These are phyloP conservation scores for Trichophyton equinum DNA, from an alignment of 2,329 filamentous ascomycete genomes.

Conservation along the genomic window DNA sequence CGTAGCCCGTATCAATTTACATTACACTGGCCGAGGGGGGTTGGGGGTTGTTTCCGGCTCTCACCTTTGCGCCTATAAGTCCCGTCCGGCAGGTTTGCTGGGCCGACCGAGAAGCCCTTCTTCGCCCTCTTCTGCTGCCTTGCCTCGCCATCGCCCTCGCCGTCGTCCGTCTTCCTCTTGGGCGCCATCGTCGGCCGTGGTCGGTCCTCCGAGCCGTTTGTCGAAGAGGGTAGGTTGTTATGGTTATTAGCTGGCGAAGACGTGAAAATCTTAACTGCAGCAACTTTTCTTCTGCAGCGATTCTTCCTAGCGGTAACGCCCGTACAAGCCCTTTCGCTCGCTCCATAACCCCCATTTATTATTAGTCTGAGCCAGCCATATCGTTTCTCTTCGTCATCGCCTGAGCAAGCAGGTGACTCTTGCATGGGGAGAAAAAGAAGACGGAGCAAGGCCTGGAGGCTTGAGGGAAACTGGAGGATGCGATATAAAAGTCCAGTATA, in stretches of 20 bases:
- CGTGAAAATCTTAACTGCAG: background rate
- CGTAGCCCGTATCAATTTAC: background rate
- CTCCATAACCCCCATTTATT: no score
- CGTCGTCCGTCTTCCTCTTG: constrained; percentile 14
- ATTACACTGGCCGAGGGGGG: no score
- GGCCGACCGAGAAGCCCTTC: constrained; percentile 75
- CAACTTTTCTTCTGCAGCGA: background rate
- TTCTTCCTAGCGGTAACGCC: constrained; percentile 1
- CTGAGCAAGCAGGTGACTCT: background rate
- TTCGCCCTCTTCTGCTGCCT: constrained; percentile 27
- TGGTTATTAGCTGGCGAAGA: no score
- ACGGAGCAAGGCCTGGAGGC: background rate
- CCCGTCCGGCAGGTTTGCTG: constrained; percentile 81
- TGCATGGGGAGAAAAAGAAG: background rate
- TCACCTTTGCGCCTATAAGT: constrained; percentile 69
- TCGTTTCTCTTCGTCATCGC: background rate
- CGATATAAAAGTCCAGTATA: no score
- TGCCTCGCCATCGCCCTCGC: constrained; percentile 4
- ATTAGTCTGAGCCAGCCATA: background rate
- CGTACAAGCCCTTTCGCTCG: background rate
- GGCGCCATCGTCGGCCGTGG: constrained; percentile 8
- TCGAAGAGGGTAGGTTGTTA: background rate
- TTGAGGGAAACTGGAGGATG: background rate
- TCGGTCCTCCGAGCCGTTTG: background rate
- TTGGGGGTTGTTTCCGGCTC: constrained; percentile 1